A percentile compares a stretch with the other conserved stretches of the same genome.
Evolutionary conservation across 2,329 filamentous ascomycete genomes (phyloP).

Genomic region (Fusarium marasasianum): DNA sequence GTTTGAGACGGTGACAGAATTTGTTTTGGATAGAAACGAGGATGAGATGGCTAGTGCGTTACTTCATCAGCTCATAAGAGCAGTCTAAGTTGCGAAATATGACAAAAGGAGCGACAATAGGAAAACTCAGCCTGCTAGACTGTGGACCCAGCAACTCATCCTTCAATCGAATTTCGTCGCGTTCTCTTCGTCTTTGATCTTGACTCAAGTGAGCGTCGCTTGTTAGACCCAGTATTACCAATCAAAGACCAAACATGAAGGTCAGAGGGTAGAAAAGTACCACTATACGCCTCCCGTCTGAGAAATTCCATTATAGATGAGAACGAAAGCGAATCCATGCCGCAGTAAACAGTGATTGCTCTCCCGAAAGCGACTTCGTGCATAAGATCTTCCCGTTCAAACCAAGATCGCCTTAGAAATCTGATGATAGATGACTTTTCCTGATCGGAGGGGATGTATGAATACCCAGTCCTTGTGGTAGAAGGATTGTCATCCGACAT

Average conservation of each 20-base stretch:
- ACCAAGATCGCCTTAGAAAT: not conserved
- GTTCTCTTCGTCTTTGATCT: not conserved
- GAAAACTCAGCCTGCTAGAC: not conserved
- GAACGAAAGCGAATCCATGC: not conserved
- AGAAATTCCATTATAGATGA: not conserved
- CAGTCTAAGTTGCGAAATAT: accelerated
- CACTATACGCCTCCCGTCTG: not conserved
- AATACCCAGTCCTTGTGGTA: accelerated
- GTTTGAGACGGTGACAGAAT: not conserved
- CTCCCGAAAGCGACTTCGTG: not conserved
- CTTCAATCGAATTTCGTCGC: not conserved
- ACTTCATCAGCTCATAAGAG: not conserved
- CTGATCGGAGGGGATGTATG: accelerated
- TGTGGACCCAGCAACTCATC: not conserved
- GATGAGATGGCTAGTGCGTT: not conserved
- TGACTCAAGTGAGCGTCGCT: not conserved
- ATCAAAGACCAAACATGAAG: not conserved
- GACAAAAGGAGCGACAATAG: accelerated
- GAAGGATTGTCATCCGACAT: not conserved
- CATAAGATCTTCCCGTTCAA: not conserved
- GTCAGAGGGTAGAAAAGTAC: not conserved
- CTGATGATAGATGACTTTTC: not conserved
- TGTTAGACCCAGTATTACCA: not conserved
- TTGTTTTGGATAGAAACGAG: not conserved
- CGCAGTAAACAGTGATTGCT: conserved; percentile 7